Base-by-base conservation (phyloP, 331 rosid genomes). In the Saraca asoca region DNA sequence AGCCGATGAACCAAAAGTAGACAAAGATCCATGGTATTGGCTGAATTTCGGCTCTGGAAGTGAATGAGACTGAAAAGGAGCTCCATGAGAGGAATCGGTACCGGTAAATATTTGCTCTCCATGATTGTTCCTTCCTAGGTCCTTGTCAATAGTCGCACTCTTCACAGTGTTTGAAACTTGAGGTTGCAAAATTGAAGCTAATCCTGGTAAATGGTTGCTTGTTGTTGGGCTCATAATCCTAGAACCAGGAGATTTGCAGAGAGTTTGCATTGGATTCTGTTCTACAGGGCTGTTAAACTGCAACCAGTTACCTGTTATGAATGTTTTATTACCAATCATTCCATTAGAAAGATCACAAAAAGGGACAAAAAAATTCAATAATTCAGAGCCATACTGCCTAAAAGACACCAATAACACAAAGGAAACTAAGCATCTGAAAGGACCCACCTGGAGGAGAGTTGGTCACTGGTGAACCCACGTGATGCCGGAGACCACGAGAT, bases 371-470 rank as follows among this genome's bases (percentile, higher is more conserved):
- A 53, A 62, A 31, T 7, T 46, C 12, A 37, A 29, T 34, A 54
- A 58, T 29, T 37, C 10, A 73, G 58, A 33, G 35, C 18, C 18
- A 57, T 15, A 44, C 38, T 31, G 48, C 42, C 53, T 48, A 7
- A 68, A n/a, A 70, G 69, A 52, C 24, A 68, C 34, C 29, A 44
- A 20, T 70, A 50, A 41, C 70, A 62, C 51, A 18, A 51, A 2
- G 34, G 18, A 59, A 35, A 29, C 41, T 41, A 42, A 60, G 57
- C 12, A 53, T 64, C 59, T n/a, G 51, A 50, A 62, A 64, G 42
- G 69, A 80, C 66, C 79, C 76, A 87, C 96, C 96, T 65, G 96
- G 95, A 4, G 96, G 96, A 81, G 96, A 90, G 84, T 48, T 81
- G 66, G 89, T 81, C 45, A 87, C 63, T 8, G 96, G 95, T 13